phyloP scores from a whole-genome alignment of 2,329 filamentous ascomycete genomes.

The Penicillium sp. region DNA sequence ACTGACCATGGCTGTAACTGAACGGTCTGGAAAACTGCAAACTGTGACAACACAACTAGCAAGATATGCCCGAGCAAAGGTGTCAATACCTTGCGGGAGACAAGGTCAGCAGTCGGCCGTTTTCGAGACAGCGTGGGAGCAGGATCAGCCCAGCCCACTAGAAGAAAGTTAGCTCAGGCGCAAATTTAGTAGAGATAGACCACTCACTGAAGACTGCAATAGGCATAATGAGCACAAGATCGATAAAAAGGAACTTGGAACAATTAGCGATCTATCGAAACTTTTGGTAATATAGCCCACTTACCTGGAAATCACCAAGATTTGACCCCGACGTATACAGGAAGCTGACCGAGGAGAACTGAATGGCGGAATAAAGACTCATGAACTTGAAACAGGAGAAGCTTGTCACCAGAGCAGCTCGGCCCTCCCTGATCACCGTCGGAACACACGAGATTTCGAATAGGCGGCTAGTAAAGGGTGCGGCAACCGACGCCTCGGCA shows the following conservation, averaged over 20 bases:
- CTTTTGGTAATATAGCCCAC: constrained; percentile 1
- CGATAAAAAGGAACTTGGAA: constrained; percentile 81
- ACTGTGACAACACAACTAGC: constrained; percentile 75
- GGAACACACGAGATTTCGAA: constrained; percentile 97
- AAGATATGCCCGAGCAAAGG: constrained; percentile 85
- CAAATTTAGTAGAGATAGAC: neutral
- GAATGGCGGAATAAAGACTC: constrained; percentile 98
- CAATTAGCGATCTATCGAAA: constrained; percentile 4
- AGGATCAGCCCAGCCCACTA: constrained; percentile 91
- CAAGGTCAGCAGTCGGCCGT: constrained; percentile 84
- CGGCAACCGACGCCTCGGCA: constrained; percentile 96
- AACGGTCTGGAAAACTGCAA: constrained; percentile 70
- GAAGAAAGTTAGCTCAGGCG: constrained; percentile 1
- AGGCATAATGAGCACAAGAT: constrained; percentile 84
- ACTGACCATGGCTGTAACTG: constrained; percentile 72
- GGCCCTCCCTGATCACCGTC: constrained; percentile 88
- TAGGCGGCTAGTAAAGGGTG: constrained; percentile 89
- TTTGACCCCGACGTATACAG: constrained; percentile 92
- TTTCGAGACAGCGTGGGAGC: constrained; percentile 75
- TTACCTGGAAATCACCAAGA: constrained; percentile 86
- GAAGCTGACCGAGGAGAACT: constrained; percentile 96
- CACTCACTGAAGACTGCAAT: constrained; percentile 86
- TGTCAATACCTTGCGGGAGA: constrained; percentile 86
- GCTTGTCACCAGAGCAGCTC: constrained; percentile 92
- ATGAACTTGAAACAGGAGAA: constrained; percentile 99